phyloP scores from a whole-genome alignment of 2,329 filamentous ascomycete genomes.

The Verticillium klebahnii region DNA sequence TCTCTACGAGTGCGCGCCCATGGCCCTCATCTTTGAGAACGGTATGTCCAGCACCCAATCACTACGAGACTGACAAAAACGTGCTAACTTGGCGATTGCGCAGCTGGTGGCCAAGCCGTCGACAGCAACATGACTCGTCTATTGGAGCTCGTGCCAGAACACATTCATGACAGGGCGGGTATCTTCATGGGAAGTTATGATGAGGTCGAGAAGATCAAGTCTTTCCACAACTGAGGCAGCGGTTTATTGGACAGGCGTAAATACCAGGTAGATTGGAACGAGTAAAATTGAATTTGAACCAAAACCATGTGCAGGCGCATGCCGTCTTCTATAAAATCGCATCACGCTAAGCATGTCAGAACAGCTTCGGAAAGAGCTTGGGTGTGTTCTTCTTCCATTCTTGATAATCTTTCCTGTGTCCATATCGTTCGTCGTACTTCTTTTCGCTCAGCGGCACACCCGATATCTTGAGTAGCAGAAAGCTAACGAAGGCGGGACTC shows the following conservation, averaged over 20 bases:
- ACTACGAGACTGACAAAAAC: background rate
- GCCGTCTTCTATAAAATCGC: background rate
- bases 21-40: slow-evolving; percentile 99
- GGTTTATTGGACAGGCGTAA: background rate
- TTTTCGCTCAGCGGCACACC: slow-evolving; percentile 63
- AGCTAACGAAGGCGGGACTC: slow-evolving; percentile 60
- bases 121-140: slow-evolving; percentile 89
- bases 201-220: slow-evolving; percentile 93
- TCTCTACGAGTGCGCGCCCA: slow-evolving; percentile 95
- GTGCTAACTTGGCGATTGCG: slow-evolving; percentile 21
- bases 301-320: background rate
- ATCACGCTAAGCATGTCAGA: slow-evolving; percentile 11
- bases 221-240: slow-evolving; percentile 58
- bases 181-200: slow-evolving; percentile 95
- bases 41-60: slow-evolving; percentile 52
- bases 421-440: slow-evolving; percentile 64
- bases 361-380: slow-evolving; percentile 59
- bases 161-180: slow-evolving; percentile 92
- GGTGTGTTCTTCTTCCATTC: slow-evolving; percentile 65
- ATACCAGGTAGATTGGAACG: background rate
- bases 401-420: slow-evolving; percentile 60
- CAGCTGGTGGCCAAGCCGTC: slow-evolving; percentile 87
- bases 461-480: slow-evolving; percentile 58
- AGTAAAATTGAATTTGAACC: background rate
- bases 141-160: slow-evolving; percentile 81